phyloP scores from a whole-genome alignment of 129 eudicot genomes.

The Daucus carota region DNA sequence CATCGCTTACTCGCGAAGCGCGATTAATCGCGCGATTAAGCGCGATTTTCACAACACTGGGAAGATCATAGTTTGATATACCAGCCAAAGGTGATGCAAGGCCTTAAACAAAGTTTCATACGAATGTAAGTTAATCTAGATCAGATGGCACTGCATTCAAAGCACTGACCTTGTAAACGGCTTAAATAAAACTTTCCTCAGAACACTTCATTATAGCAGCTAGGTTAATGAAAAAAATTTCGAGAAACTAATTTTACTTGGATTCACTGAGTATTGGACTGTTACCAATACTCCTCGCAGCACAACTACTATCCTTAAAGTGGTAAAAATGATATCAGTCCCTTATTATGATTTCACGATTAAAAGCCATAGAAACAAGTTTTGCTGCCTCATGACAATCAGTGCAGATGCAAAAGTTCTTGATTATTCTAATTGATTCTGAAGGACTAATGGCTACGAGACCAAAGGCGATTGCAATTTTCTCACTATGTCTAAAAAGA shows the following conservation, averaged over 20 bases:
- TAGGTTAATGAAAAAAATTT: conserved; percentile 83
- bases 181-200: conserved; percentile 86
- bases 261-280: background rate
- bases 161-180: conserved; percentile 90
- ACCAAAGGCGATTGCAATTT: conserved; percentile 8
- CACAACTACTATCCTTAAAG: background rate
- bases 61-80: conserved; percentile 70
- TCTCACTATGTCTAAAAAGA: conserved; percentile 2
- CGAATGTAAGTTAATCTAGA: conserved; percentile 81
- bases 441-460: background rate
- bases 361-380: background rate
- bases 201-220: conserved; percentile 94
- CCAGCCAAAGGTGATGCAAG: conserved; percentile 91
- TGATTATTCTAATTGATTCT: conserved; percentile 2
- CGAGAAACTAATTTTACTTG: conserved; percentile 1
- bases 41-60: no score
- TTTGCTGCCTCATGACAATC: conserved; percentile 5
- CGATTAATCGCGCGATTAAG: no score
- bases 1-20: no score
- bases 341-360: conserved; percentile 5
- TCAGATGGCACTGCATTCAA: conserved; percentile 77
- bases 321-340: conserved; percentile 2
- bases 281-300: conserved; percentile 9
- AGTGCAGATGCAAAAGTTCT: conserved; percentile 3
- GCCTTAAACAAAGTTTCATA: conserved; percentile 69